phyloP scores from a whole-genome alignment of 1,139 yeast genomes.

The Casaregolazyma lundiana region DNA sequence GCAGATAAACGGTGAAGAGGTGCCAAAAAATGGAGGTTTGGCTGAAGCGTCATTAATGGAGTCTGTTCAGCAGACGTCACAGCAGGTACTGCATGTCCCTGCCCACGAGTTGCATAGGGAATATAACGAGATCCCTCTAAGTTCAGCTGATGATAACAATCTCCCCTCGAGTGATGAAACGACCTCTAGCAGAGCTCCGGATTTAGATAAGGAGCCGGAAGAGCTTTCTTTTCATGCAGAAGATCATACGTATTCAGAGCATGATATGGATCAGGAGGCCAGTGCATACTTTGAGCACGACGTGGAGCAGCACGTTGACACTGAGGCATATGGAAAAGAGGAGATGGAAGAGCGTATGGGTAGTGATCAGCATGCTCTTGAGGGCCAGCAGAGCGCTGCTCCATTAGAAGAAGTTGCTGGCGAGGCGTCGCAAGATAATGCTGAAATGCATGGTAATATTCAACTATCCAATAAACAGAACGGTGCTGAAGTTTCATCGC shows the following conservation, averaged over 20 bases:
- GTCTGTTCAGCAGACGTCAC: too few species aligned
- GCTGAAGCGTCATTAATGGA: too few species aligned
- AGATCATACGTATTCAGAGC: conserved; percentile 3
- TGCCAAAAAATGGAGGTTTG: background rate
- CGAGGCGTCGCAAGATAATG: too few species aligned
- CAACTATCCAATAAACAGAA: too few species aligned
- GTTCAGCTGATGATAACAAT: background rate
- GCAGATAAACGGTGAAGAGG: background rate
- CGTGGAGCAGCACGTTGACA: conserved; percentile 1
- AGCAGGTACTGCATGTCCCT: too few species aligned
- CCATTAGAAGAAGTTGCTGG: too few species aligned
- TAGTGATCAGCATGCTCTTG: background rate
- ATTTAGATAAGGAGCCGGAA: conserved; percentile 6
- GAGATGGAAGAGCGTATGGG: background rate
- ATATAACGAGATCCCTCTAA: too few species aligned
- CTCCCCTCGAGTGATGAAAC: background rate
- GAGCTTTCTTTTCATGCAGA: conserved; percentile 8
- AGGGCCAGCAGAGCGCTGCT: too few species aligned
- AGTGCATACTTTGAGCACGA: conserved; percentile 1
- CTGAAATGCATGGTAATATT: too few species aligned
- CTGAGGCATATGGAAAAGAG: background rate
- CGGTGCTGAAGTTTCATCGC: too few species aligned
- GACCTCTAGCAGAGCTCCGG: background rate
- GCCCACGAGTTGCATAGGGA: too few species aligned
- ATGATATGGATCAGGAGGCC: conserved; percentile 2